A percentile compares a stretch with the other conserved stretches of the same genome.
Evolutionary conservation across 2,329 filamentous ascomycete genomes (phyloP).

Genomic region (Fonsecaea erecta): DNA sequence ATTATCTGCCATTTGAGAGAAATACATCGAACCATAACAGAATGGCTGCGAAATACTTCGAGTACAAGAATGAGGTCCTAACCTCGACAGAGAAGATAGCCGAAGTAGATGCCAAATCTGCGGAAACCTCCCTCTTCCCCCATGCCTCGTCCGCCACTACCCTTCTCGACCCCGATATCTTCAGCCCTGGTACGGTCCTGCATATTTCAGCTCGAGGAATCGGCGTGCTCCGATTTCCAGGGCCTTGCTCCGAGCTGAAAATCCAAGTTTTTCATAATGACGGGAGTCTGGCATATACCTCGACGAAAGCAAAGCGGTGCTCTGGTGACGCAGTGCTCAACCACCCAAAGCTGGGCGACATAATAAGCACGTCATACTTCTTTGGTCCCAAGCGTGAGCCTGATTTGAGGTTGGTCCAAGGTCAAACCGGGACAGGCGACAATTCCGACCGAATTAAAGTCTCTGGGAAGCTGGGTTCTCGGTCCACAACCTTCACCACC

Average conservation of each 20-base stretch:
- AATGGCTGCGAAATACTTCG: conserved; percentile 5
- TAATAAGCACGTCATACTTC: conserved; percentile 62
- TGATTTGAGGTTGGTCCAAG: conserved; percentile 46
- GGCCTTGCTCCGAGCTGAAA: conserved; percentile 47
- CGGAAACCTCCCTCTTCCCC: conserved; percentile 7
- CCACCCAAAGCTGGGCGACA: conserved; percentile 43
- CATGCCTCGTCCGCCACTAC: conserved; percentile 7
- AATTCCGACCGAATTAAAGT: conserved; percentile 41
- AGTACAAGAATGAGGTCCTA: conserved; percentile 1
- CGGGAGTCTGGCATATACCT: conserved; percentile 56
- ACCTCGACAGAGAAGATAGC: neutral
- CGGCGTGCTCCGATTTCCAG: conserved; percentile 40
- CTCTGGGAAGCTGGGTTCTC: conserved; percentile 51
- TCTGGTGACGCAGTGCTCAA: conserved; percentile 58
- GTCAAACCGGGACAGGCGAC: conserved; percentile 39
- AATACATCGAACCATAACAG: neutral
- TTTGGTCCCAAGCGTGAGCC: conserved; percentile 62
- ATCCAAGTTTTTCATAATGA: conserved; percentile 44
- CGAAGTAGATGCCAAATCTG: conserved; percentile 12
- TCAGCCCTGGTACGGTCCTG: conserved; percentile 27
- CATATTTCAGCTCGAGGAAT: conserved; percentile 42
- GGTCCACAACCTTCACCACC: conserved; percentile 54
- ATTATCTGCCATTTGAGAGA: neutral
- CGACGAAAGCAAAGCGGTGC: conserved; percentile 53
- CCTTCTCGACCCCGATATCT: conserved; percentile 6